These are phyloP conservation scores for Gregarina niphandrodes DNA, from an alignment of 169 alveolate species.

Conservation along the genomic window DNA sequence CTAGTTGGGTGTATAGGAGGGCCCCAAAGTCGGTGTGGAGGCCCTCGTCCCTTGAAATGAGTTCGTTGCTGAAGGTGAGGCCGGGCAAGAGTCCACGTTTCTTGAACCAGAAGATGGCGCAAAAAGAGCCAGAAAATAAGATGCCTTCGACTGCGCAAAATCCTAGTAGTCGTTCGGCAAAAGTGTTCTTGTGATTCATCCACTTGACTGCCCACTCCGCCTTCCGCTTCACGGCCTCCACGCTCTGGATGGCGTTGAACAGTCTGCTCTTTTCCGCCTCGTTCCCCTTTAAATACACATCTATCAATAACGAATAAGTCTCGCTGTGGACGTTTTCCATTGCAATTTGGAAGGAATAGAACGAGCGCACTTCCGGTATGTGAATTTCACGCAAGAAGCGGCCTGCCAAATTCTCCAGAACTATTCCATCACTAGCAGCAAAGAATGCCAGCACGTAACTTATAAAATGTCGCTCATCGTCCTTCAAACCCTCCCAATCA, in stretches of 20 bases:
- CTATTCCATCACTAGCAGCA: conserved; percentile 96
- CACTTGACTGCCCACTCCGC: conserved; percentile 94
- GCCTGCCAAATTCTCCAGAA: conserved; percentile 80
- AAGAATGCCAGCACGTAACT: conserved; percentile 81
- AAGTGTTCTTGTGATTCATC: conserved; percentile 67
- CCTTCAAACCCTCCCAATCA: conserved; percentile 40
- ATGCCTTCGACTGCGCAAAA: conserved; percentile 89
- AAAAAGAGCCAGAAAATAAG: conserved; percentile 77
- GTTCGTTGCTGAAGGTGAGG: conserved; percentile 77
- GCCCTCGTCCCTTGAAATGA: conserved; percentile 93
- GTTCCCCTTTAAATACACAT: conserved; percentile 31
- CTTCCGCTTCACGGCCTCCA: conserved; percentile 39
- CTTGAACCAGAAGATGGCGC: conserved; percentile 96
- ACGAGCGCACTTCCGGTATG: conserved; percentile 84
- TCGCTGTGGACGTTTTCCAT: conserved; percentile 95
- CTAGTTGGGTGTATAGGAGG: conserved; percentile 62
- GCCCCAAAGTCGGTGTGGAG: conserved; percentile 96
- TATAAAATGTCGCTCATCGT: conserved; percentile 69
- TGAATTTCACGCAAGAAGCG: conserved; percentile 74
- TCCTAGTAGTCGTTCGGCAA: conserved; percentile 76
- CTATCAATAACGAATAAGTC: conserved; percentile 65
- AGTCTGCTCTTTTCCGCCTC: conserved; percentile 65
- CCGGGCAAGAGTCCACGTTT: conserved; percentile 89
- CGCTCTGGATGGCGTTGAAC: conserved; percentile 62
- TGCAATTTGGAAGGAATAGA: conserved; percentile 87